Evolutionary conservation across 106 monocot species (phyloP).

Genomic region (Dioscorea zingiberensis): DNA sequence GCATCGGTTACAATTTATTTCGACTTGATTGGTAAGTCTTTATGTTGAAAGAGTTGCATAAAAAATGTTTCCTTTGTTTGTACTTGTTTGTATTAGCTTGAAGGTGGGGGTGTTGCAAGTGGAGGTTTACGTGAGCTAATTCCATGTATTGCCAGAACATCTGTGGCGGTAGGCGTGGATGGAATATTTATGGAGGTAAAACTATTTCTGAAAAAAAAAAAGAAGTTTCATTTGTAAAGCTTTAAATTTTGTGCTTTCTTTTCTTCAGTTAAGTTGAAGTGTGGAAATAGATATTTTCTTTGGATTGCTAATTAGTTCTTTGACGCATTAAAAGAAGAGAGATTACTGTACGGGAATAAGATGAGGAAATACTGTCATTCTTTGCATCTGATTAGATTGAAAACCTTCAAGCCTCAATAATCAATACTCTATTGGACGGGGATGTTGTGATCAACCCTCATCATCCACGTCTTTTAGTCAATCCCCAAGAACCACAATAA

Average conservation of each 20-base stretch:
- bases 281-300: not conserved
- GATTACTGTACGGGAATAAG: not conserved
- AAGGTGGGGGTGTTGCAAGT: constrained; percentile 97
- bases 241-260: not conserved
- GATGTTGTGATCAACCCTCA: too few relatives aligned
- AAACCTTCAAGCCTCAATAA: too few relatives aligned
- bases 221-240: not conserved
- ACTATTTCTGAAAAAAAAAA: too few relatives aligned
- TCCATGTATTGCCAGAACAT: constrained; percentile 89
- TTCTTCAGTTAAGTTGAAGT: not conserved
- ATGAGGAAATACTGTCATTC: not conserved
- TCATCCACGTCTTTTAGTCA: too few relatives aligned
- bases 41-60: too few relatives aligned
- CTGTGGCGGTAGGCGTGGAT: constrained; percentile 91
- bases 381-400: too few relatives aligned
- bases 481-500: too few relatives aligned
- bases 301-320: not conserved
- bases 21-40: not conserved
- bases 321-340: not conserved
- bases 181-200: constrained; percentile 98
- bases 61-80: too few relatives aligned
- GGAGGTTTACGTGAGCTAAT: constrained; percentile 93
- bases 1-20: too few relatives aligned
- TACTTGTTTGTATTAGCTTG: constrained; percentile 38
- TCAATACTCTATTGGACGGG: too few relatives aligned